Base-by-base conservation (phyloP, 176 grass and related monocot genomes). In the Poa annua region DNA sequence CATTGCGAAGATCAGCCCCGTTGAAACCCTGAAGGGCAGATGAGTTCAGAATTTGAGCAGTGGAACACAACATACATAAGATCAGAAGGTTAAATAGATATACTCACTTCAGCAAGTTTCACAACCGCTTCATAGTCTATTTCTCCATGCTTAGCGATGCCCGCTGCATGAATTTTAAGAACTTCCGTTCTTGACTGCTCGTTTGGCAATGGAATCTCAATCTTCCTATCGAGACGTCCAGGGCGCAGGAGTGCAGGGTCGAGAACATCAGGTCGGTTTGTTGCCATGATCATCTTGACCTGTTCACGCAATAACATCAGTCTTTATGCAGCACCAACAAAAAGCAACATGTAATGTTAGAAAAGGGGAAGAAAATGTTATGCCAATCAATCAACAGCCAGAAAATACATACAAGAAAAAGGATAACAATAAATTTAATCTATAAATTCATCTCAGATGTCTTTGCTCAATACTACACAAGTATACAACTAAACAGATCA, bases 281-380 rank as follows among this genome's bases (percentile, higher is more conserved):
- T 99, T 17, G 97, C 97, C 97, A 99, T 99, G 73, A 99, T 99
- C 97, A 99, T 99, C 81, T 99, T 99, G 45, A 99, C 97, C 97
- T 99, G 76, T 74, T 68, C 66, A 84, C 75, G 13, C 20, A 52
- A 80, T 32, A 85, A 70, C 3, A 57, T 33, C 33, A 7, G 47
- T 78, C 42, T 77, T 56, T 21, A 80, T 11, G 74, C 17, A 66
- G 1, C 62, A 51, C 6, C 6, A 56, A 60, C 1, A 73, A 77
- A 15, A 53, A 15, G 42, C 3, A 39, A 53, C 8, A 14, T 2
- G 34, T 11, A 49, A 75, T 17, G 47, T 51, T 22, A 52, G 22
- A 61, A 38, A 75, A 78, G 62, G 11, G 55, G 36, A 83, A 32
- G 6, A 39, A 12, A 57, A 64, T 50, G 16, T 63, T 48, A 88